These are phyloP conservation scores for Daldinia loculata DNA, from an alignment of 495 filamentous ascomycete genomes.

Conservation along the genomic window DNA sequence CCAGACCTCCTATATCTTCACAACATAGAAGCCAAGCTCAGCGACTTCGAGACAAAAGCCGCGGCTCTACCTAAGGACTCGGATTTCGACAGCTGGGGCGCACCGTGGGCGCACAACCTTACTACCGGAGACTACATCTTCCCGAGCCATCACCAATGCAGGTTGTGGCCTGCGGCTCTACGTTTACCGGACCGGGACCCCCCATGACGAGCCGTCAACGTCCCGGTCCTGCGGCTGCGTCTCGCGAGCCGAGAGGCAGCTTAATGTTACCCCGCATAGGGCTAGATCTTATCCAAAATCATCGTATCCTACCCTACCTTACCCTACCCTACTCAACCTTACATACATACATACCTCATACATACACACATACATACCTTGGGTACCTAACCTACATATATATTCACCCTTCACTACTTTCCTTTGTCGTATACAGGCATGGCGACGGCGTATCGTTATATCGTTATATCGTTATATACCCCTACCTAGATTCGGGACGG, in stretches of 20 bases:
- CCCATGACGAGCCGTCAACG: conserved; percentile 24
- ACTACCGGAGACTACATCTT: conserved; percentile 29
- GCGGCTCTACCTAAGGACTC: conserved; percentile 20
- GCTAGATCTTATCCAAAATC: conserved; percentile 18
- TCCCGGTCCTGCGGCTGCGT: conserved; percentile 17
- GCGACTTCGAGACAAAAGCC: conserved; percentile 48
- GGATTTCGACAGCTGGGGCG: conserved; percentile 25
- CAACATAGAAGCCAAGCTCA: conserved; percentile 64
- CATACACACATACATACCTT: background rate
- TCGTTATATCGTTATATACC: conserved; percentile 31
- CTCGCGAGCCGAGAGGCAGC: conserved; percentile 32
- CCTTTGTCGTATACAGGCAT: conserved; percentile 42
- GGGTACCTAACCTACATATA: too few species aligned
- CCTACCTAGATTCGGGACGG: conserved; percentile 28
- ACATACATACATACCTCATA: background rate
- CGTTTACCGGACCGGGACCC: conserved; percentile 34
- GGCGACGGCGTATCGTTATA: conserved; percentile 37
- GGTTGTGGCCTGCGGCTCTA: conserved; percentile 28
- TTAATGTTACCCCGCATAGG: conserved; percentile 40
- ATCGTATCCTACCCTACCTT: background rate
- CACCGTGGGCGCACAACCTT: conserved; percentile 32
- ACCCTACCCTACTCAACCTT: background rate
- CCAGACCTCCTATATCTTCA: conserved; percentile 56
- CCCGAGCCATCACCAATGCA: conserved; percentile 35
- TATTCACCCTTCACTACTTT: conserved; percentile 8